Evolutionary conservation across 345 rosid genomes (phyloP).

Genomic region (Citrus maxima): DNA sequence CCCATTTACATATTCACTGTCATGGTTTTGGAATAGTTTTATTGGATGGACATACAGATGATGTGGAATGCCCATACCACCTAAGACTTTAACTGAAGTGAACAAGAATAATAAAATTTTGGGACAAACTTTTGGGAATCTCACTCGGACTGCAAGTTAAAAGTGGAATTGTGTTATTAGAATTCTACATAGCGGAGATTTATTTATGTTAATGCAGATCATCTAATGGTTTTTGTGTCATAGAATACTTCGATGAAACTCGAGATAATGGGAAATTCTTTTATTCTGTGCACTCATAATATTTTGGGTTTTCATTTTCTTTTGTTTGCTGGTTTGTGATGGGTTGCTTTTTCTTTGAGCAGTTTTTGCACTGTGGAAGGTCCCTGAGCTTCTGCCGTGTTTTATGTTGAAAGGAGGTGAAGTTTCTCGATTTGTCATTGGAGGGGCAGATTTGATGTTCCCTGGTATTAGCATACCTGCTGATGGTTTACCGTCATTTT

Average conservation of each 20-base stretch:
- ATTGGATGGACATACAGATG: too few relatives aligned
- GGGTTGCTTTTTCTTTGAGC: conserved; percentile 19
- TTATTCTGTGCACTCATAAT: not conserved
- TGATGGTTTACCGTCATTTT: conserved; percentile 70
- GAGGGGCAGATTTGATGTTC: conserved; percentile 99
- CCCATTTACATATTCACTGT: too few relatives aligned
- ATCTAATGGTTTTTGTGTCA: not conserved
- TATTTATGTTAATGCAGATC: not conserved
- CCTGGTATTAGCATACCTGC: conserved; percentile 77
- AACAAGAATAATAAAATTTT: too few relatives aligned
- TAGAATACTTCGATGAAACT: not conserved
- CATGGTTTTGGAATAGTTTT: too few relatives aligned
- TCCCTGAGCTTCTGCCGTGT: conserved; percentile 76
- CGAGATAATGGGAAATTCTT: not conserved
- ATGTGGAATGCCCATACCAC: too few relatives aligned
- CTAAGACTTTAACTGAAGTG: too few relatives aligned
- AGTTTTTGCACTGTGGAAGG: conserved; percentile 95
- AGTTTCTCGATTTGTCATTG: conserved; percentile 81
- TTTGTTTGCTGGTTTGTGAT: not conserved
- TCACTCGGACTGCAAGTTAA: not conserved
- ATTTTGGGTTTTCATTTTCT: not conserved
- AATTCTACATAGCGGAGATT: not conserved
- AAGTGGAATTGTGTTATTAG: not conserved
- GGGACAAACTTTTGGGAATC: not conserved
- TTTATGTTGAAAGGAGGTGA: conserved; percentile 84